Evolutionary conservation across 2,329 filamentous ascomycete genomes (phyloP).

Genomic region (Cryphonectria naterciae): DNA sequence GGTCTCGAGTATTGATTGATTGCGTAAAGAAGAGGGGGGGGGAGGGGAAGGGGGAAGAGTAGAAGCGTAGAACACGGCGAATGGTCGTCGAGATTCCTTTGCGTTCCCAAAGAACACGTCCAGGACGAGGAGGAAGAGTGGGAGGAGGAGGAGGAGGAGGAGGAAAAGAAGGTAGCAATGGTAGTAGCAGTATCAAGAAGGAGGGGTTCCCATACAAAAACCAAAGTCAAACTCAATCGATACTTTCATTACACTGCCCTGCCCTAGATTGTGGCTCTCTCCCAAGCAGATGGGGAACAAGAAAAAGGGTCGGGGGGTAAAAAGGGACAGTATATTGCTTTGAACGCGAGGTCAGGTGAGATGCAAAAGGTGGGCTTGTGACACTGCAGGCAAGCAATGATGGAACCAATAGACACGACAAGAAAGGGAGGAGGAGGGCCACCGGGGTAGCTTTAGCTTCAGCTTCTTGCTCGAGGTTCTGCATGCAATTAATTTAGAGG

Average conservation of each 20-base stretch:
- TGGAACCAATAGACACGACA: neutral
- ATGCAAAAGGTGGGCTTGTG: neutral
- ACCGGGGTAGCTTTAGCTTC: neutral
- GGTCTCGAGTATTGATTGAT: neutral
- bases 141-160: no score
- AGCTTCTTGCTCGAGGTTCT: neutral
- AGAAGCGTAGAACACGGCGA: no score
- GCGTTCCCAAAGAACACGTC: no score
- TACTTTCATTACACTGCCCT: neutral
- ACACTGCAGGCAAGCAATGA: neutral
- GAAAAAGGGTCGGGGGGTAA: neutral
- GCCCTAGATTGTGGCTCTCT: neutral
- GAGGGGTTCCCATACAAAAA: neutral
- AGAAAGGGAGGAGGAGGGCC: neutral
- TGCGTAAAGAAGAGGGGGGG: neutral
- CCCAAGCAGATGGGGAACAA: neutral
- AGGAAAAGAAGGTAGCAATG: no score
- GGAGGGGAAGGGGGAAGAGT: no score
- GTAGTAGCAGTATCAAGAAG: neutral
- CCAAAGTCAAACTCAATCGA: neutral
- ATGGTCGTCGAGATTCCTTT: no score
- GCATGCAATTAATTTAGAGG: conserved; percentile 40
- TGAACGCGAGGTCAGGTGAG: conserved; percentile 27
- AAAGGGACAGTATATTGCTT: neutral
- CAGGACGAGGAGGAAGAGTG: no score